Percentiles rank a stretch among this genome's conserved stretches.
These are phyloP conservation scores for Lentinula novae-zelandiae DNA, from an alignment of 1,284 basidiomycete genomes.

Conservation along the genomic window DNA sequence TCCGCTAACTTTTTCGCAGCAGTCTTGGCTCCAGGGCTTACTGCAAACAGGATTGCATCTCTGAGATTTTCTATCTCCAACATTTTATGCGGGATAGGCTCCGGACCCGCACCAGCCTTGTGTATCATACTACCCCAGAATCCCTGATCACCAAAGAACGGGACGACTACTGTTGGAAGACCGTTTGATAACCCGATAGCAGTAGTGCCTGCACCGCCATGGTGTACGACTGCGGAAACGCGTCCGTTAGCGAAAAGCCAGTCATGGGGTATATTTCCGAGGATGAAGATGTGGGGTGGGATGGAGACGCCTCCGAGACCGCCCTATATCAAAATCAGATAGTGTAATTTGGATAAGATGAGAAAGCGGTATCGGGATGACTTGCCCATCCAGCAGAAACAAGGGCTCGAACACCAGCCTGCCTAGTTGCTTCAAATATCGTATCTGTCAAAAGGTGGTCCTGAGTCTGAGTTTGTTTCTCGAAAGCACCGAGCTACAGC, in stretches of 20 bases:
- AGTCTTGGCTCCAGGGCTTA: conserved; percentile 38
- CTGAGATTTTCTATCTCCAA: conserved; percentile 49
- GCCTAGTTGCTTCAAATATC: conserved; percentile 52
- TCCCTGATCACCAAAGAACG: conserved; percentile 69
- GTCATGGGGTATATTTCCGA: conserved; percentile 66
- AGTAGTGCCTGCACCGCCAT: conserved; percentile 68
- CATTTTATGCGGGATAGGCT: conserved; percentile 53
- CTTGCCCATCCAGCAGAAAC: conserved; percentile 60
- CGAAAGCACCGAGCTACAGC: not conserved
- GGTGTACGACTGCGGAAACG: conserved; percentile 66
- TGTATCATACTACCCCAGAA: conserved; percentile 59
- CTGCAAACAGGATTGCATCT: conserved; percentile 47
- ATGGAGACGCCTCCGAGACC: conserved; percentile 46
- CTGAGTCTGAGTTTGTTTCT: not conserved
- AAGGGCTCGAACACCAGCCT: conserved; percentile 53
- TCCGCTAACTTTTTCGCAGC: conserved; percentile 50
- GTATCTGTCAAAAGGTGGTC: conserved; percentile 31
- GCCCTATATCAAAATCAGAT: conserved; percentile 28
- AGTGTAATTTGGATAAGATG: not conserved
- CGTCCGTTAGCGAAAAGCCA: conserved; percentile 61
- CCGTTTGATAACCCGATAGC: conserved; percentile 63
- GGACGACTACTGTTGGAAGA: conserved; percentile 61
- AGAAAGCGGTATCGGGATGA: not conserved
- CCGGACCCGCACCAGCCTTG: conserved; percentile 59
- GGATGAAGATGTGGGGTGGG: conserved; percentile 53